Evolutionary conservation across 768 basidiomycete genomes (phyloP), one percentile per base, ranked within the genome.

Genomic region (Tylopilus subfusipes): DNA sequence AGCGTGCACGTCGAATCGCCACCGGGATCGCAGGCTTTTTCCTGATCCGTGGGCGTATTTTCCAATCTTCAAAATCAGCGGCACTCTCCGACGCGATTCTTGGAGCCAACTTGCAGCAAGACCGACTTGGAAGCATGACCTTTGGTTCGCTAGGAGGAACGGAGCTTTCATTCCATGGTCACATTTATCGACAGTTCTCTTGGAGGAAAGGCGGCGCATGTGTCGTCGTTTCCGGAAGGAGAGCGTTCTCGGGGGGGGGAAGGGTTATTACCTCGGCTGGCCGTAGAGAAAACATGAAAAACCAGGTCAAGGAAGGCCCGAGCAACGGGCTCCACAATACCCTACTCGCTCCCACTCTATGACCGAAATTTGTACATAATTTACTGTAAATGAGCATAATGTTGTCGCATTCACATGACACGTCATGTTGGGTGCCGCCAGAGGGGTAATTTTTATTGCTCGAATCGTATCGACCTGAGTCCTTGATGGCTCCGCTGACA

Each of bases 21-120:
- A 61, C 34, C 51, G 52, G 36, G 50, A 53, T 42, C 12, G 33
- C 50, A 57, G 57, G 22, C 19, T 19, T 11, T 43, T 46, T 47
- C 59, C 59, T 66, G 65, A 66, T 68, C 63, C 64, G 60, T 67
- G 59, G 54, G 49, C 27, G 50, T 7, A 36, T 44, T 54, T 43
- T 39, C 53, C 56, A 42, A 52, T 46, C 46, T 50, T 54, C 16
- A 27, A 46, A 29, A 46, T 30, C 48, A 62, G 52, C 65, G 55
- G 59, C 50, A 48, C 54, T 19, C 62, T 42, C 62, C 65, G 63
- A 57, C 33, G 31, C 43, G 43, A 46, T 50, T 38, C 44, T 34
- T 22, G 14, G 24, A 25, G 24, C 29, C 34, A 36, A 40, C 30
- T 47, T 54, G 36, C 12, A 27, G 48, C 48, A 48, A 49, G 63